These are phyloP conservation scores for Galerina sulciceps DNA, from an alignment of 768 basidiomycete species.

Conservation along the genomic window DNA sequence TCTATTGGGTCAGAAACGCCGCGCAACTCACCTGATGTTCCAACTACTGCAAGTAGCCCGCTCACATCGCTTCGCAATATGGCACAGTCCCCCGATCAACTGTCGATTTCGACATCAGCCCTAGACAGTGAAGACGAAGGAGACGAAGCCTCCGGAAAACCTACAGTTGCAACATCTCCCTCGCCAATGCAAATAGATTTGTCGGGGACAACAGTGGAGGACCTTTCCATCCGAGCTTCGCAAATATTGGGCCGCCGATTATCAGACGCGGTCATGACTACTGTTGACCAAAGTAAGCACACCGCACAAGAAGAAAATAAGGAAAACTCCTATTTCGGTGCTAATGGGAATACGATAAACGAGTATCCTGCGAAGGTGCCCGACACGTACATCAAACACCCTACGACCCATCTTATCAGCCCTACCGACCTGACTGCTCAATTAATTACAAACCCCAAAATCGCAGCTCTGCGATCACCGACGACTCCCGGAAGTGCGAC, in stretches of 20 bases:
- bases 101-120: conserved; percentile 51
- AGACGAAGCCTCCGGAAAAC: conserved; percentile 4
- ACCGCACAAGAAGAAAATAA: conserved; percentile 8
- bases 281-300: conserved; percentile 17
- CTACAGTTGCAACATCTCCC: not conserved
- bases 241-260: conserved; percentile 42
- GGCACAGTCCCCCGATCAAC: conserved; percentile 13
- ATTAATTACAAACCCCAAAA: conserved; percentile 44
- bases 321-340: conserved; percentile 2
- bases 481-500: conserved; percentile 1
- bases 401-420: conserved; percentile 37
- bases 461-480: conserved; percentile 41
- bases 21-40: not conserved
- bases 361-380: not conserved
- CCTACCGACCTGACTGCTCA: conserved; percentile 46
- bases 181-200: conserved; percentile 6
- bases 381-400: conserved; percentile 8
- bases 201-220: conserved; percentile 12
- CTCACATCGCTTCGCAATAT: conserved; percentile 11
- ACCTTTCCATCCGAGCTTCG: conserved; percentile 33
- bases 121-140: conserved; percentile 48
- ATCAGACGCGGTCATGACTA: conserved; percentile 45
- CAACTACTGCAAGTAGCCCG: conserved; percentile 3
- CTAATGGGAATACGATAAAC: conserved; percentile 10
- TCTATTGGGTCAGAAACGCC: conserved; percentile 18